Evolutionary conservation across 768 basidiomycete genomes (phyloP).

Genomic region (Neoboletus subvelutipes): DNA sequence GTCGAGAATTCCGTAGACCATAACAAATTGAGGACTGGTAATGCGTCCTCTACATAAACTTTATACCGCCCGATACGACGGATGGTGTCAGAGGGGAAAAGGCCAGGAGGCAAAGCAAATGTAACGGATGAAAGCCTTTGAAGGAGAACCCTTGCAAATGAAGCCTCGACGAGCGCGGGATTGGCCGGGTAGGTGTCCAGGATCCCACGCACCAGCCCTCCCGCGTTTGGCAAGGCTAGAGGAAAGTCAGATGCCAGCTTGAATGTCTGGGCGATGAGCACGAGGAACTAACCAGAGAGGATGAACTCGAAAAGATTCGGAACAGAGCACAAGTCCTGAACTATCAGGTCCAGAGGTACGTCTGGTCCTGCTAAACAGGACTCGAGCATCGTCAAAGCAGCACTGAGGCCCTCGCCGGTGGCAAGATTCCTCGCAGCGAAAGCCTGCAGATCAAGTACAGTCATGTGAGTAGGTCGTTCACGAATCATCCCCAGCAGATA

Average conservation of each 20-base stretch:
- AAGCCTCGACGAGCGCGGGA: slow-evolving; percentile 20
- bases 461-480: background rate
- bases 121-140: slow-evolving; percentile 26
- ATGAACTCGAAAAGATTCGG: slow-evolving; percentile 32
- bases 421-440: slow-evolving; percentile 21
- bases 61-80: slow-evolving; percentile 20
- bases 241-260: background rate
- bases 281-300: slow-evolving; percentile 25
- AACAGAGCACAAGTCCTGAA: slow-evolving; percentile 29
- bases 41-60: slow-evolving; percentile 24
- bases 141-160: slow-evolving; percentile 24
- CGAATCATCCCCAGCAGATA: background rate
- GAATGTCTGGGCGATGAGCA: background rate
- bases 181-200: slow-evolving; percentile 34
- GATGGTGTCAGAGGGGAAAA: slow-evolving; percentile 11
- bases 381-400: slow-evolving; percentile 15
- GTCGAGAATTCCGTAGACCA: slow-evolving; percentile 11
- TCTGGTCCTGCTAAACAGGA: slow-evolving; percentile 29
- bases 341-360: slow-evolving; percentile 20
- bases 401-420: slow-evolving; percentile 17
- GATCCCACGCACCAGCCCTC: slow-evolving; percentile 27
- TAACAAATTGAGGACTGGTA: slow-evolving; percentile 21
- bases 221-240: slow-evolving; percentile 15
- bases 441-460: slow-evolving; percentile 14
- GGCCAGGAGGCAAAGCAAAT: slow-evolving; percentile 21